Percentiles rank a stretch among this genome's conserved stretches.
These are phyloP conservation scores for Debaryomycetaceae sp. DNA, from an alignment of 1,139 yeast genomes.

Conservation along the genomic window DNA sequence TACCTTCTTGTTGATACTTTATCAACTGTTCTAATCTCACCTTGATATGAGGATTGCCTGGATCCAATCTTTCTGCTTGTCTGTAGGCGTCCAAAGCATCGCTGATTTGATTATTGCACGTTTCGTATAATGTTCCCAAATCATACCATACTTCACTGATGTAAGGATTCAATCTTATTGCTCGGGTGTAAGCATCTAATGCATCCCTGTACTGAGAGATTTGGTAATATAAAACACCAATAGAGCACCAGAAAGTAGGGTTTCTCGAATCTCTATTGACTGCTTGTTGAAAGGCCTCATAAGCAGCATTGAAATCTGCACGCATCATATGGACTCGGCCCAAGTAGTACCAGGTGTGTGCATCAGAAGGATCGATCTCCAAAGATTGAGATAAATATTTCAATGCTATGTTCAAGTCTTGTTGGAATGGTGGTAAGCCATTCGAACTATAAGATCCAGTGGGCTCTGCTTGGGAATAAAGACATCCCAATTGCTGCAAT, in stretches of 20 bases:
- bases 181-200: conserved; percentile 94
- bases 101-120: conserved; percentile 90
- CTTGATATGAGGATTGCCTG: conserved; percentile 90
- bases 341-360: conserved; percentile 94
- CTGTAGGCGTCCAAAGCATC: conserved; percentile 97
- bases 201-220: conserved; percentile 96
- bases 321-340: conserved; percentile 97
- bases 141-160: conserved; percentile 98
- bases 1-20: conserved; percentile 72
- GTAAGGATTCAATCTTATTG: conserved; percentile 91
- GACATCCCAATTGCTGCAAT: conserved; percentile 91
- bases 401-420: conserved; percentile 81
- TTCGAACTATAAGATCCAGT: conserved; percentile 15
- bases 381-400: conserved; percentile 79
- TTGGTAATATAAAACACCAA: conserved; percentile 94
- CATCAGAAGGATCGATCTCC: conserved; percentile 86
- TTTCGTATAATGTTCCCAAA: conserved; percentile 92
- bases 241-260: conserved; percentile 98
- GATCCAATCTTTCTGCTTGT: conserved; percentile 94
- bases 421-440: conserved; percentile 39
- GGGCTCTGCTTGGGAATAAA: conserved; percentile 76
- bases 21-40: conserved; percentile 85
- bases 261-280: conserved; percentile 94
- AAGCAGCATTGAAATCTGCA: conserved; percentile 92
- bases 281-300: conserved; percentile 98